Evolutionary conservation across 1,139 yeast genomes (phyloP).

Genomic region (Yamadazyma pseudoaaseri): DNA sequence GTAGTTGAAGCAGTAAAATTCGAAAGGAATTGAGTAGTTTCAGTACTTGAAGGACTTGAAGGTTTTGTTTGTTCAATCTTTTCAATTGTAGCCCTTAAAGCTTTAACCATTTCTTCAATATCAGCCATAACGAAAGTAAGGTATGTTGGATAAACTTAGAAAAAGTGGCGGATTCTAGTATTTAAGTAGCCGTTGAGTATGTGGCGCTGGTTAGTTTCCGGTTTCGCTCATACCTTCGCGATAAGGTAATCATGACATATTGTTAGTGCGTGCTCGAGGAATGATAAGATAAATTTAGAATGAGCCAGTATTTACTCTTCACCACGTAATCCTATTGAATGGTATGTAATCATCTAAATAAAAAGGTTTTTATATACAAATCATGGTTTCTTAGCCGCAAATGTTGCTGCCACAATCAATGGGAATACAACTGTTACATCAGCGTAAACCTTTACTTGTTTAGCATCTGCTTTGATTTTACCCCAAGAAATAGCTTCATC

Average conservation of each 20-base stretch:
- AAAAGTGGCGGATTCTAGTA: too few relatives aligned
- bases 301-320: too few relatives aligned
- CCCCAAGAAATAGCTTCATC: slow-evolving; percentile 99
- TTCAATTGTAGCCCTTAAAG: slow-evolving; percentile 14
- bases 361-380: too few relatives aligned
- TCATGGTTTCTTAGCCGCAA: slow-evolving; percentile 59
- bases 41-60: slow-evolving; percentile 1
- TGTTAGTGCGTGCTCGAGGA: too few relatives aligned
- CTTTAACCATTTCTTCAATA: slow-evolving; percentile 14
- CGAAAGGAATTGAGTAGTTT: slow-evolving; percentile 2
- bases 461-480: slow-evolving; percentile 92
- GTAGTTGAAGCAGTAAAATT: neutral
- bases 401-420: slow-evolving; percentile 94
- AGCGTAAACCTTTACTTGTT: slow-evolving; percentile 86
- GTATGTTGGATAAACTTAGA: too few relatives aligned
- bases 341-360: too few relatives aligned
- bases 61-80: too few relatives aligned
- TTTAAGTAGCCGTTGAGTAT: too few relatives aligned
- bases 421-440: slow-evolving; percentile 98
- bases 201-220: slow-evolving; percentile 8
- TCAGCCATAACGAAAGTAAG: slow-evolving; percentile 12
- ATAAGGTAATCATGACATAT: too few relatives aligned
- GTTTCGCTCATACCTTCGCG: too few relatives aligned
- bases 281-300: too few relatives aligned
- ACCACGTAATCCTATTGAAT: too few relatives aligned